These are phyloP conservation scores for Syzygium oleosum DNA, from an alignment of 345 rosid genomes.

Conservation along the genomic window DNA sequence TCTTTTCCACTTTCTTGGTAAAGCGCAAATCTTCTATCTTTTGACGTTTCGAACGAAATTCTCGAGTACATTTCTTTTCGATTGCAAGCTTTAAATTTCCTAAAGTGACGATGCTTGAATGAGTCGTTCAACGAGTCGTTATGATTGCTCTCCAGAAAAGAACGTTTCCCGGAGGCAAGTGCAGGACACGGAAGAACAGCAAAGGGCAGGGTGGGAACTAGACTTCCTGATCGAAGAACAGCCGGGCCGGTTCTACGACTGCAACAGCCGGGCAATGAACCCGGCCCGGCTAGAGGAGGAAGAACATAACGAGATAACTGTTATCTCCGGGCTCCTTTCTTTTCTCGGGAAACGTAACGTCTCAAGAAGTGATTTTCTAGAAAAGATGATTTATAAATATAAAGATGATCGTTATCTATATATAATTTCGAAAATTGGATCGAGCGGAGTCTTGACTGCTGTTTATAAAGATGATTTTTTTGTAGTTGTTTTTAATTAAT, in stretches of 20 bases:
- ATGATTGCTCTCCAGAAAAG: background rate
- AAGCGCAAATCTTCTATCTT: background rate
- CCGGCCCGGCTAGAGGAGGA: constrained; percentile 20
- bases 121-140: background rate
- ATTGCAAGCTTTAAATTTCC: background rate
- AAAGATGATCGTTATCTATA: too few species aligned
- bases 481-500: too few species aligned
- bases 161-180: constrained; percentile 50
- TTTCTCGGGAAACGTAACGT: too few species aligned
- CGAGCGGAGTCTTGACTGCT: background rate
- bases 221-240: constrained; percentile 67
- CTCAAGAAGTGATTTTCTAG: too few species aligned
- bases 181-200: constrained; percentile 62
- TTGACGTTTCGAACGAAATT: background rate
- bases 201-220: constrained; percentile 46
- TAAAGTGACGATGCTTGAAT: background rate
- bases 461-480: too few species aligned
- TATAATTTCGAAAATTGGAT: too few species aligned
- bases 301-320: too few species aligned
- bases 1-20: background rate
- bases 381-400: too few species aligned
- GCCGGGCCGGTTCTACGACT: constrained; percentile 44
- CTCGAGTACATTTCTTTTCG: background rate
- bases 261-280: constrained; percentile 31
- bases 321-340: too few species aligned